These are phyloP conservation scores for Entomortierella parvispora DNA, from an alignment of 192 early-diverging fungal species.

Conservation along the genomic window DNA sequence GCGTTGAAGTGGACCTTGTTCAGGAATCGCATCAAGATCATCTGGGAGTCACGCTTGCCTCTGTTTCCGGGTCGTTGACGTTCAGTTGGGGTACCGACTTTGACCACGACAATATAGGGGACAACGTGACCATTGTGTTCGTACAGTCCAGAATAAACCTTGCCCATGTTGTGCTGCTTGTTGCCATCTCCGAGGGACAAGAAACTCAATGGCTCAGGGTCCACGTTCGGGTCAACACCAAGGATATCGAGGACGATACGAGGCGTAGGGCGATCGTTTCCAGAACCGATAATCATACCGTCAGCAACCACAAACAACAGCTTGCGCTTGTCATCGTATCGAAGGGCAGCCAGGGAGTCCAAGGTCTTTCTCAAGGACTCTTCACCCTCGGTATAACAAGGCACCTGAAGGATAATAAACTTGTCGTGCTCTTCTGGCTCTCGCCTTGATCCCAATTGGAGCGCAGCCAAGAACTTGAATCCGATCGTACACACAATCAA, in stretches of 20 bases:
- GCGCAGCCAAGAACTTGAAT: constrained; percentile 96
- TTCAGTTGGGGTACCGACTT: constrained; percentile 91
- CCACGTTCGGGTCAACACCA: constrained; percentile 84
- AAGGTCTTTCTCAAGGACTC: constrained; percentile 92
- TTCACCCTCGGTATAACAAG: constrained; percentile 98
- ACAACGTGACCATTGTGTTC: constrained; percentile 93
- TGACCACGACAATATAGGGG: constrained; percentile 96
- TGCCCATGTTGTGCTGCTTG: constrained; percentile 96
- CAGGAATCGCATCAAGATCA: constrained; percentile 98
- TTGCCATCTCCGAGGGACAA: constrained; percentile 90
- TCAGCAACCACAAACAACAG: constrained; percentile 96
- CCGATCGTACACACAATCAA: constrained; percentile 86
- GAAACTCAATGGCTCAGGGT: constrained; percentile 89
- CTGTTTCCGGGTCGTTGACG: constrained; percentile 91
- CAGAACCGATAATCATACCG: constrained; percentile 96
- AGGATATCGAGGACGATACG: constrained; percentile 97
- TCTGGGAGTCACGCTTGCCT: constrained; percentile 99
- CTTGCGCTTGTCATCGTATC: constrained; percentile 98
- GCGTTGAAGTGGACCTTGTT: constrained; percentile 95
- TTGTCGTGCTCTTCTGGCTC: constrained; percentile 87
- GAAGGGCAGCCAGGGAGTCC: constrained; percentile 89
- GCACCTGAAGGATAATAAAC: constrained; percentile 94
- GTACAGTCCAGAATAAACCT: constrained; percentile 97
- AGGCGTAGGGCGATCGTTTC: constrained; percentile 96
- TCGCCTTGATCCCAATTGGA: constrained; percentile 82